Conservation (phyloP, 192 early-diverging fungal species). For the Endogone sp. region DNA sequence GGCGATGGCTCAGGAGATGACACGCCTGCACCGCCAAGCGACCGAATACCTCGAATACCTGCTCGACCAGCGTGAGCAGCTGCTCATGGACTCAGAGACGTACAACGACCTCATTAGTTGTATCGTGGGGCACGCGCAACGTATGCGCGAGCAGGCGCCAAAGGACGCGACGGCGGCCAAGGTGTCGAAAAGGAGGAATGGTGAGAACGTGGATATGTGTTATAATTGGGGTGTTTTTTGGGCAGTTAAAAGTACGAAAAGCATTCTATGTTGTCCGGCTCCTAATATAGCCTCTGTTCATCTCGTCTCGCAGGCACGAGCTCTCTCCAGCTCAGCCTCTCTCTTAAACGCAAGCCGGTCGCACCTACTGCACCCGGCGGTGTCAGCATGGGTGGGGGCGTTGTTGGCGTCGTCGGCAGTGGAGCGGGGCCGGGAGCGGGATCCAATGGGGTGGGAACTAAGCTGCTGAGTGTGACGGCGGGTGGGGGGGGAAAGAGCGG, state of each 20-base stretch:
- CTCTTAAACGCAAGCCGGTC: not conserved
- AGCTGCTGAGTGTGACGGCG: not conserved
- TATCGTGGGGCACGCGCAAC: conserved; percentile 51
- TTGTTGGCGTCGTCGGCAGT: not conserved
- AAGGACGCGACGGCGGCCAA: not conserved
- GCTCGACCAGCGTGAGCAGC: conserved; percentile 55
- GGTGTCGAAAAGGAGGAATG: not conserved
- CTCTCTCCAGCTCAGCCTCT: not conserved
- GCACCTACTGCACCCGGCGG: not conserved
- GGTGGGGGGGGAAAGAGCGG: not conserved
- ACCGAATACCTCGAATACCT: conserved; percentile 48
- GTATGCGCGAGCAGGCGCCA: not conserved
- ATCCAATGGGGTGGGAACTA: not conserved
- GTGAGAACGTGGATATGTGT: not conserved
- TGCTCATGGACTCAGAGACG: conserved; percentile 58
- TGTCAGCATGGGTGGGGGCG: not conserved
- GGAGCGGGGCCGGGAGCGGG: not conserved
- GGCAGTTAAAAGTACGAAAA: no score
- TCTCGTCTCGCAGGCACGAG: not conserved
- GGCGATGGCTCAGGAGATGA: conserved; percentile 41
- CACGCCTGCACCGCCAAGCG: conserved; percentile 43
- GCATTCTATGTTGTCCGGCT: not conserved
- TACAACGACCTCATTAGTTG: conserved; percentile 59
- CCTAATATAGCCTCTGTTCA: no score
- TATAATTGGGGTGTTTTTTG: no score